Conservation (phyloP, 352 stramenopile species). For the Lagenidium giganteum region DNA sequence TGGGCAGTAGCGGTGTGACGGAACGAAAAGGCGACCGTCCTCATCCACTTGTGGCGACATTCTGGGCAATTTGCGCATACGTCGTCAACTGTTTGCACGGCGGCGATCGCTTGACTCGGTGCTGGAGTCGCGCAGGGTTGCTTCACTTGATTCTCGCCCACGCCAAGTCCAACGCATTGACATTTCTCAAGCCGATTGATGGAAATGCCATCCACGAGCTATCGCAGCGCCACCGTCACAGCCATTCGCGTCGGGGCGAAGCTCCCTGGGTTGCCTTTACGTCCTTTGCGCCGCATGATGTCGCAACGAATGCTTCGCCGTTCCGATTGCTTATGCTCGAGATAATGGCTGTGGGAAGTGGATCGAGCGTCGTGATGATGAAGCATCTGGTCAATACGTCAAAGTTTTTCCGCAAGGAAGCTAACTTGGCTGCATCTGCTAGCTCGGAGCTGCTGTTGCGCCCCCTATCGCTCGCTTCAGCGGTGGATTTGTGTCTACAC, state of each 20-base stretch:
- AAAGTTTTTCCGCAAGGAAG: conserved; percentile 21
- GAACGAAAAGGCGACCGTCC: no score
- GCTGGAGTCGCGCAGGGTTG: conserved; percentile 22
- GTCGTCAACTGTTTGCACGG: conserved; percentile 37
- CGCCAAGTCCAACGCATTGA: conserved; percentile 24
- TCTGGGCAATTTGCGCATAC: conserved; percentile 19
- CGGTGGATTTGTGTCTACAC: no score
- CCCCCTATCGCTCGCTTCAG: no score
- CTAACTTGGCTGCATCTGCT: not conserved
- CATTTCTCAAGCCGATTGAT: conserved; percentile 30
- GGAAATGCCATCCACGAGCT: conserved; percentile 28
- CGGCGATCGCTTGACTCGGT: conserved; percentile 25
- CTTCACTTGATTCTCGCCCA: conserved; percentile 17
- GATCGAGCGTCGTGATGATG: no score
- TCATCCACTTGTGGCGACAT: conserved; percentile 14
- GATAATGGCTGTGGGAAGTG: conserved; percentile 17
- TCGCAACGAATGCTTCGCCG: conserved; percentile 13
- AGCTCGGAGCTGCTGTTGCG: no score
- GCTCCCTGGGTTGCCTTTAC: conserved; percentile 6
- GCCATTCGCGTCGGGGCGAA: not conserved
- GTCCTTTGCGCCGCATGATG: no score
- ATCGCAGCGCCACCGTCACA: conserved; percentile 5
- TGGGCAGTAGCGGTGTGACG: conserved; percentile 18
- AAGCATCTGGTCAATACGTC: no score
- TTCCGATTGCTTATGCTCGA: conserved; percentile 30